These are phyloP conservation scores for Thielaviopsis punctulata DNA, from an alignment of 2,329 filamentous ascomycete genomes.

Conservation along the genomic window DNA sequence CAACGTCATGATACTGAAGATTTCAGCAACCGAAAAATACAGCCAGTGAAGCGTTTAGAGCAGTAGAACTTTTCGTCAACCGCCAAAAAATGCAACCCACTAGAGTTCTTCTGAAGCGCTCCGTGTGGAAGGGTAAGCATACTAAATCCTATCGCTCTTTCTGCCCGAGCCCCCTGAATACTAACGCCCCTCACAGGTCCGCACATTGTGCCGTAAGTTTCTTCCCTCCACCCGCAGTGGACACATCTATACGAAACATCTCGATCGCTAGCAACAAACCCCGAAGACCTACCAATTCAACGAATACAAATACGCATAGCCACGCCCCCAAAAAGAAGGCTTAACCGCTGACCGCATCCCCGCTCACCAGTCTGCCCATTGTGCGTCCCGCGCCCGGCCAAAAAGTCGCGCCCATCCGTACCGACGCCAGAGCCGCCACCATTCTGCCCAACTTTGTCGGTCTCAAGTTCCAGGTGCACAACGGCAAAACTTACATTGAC, in stretches of 20 bases:
- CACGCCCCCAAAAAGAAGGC: background rate
- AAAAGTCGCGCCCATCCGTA: constrained; percentile 56
- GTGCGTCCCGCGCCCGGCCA: constrained; percentile 41
- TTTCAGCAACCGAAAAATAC: background rate
- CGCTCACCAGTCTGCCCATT: constrained; percentile 42
- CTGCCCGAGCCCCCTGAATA: background rate
- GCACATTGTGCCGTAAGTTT: constrained; percentile 35
- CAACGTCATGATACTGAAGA: background rate
- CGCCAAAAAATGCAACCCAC: constrained; percentile 46
- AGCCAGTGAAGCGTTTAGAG: background rate
- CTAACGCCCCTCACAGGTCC: constrained; percentile 23
- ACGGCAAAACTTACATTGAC: constrained; percentile 74
- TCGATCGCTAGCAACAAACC: background rate
- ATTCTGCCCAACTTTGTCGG: constrained; percentile 88
- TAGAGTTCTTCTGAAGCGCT: constrained; percentile 51
- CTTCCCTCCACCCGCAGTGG: background rate
- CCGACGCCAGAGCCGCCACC: constrained; percentile 72
- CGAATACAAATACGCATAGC: background rate
- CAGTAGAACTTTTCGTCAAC: background rate
- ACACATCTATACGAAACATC: background rate
- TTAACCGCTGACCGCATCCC: background rate
- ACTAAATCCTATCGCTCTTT: background rate
- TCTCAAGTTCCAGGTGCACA: constrained; percentile 76
- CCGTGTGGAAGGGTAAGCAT: constrained; percentile 68
- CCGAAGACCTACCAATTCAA: background rate